phyloP scores from a whole-genome alignment of 345 rosid genomes.

The Clarkia xantiana region DNA sequence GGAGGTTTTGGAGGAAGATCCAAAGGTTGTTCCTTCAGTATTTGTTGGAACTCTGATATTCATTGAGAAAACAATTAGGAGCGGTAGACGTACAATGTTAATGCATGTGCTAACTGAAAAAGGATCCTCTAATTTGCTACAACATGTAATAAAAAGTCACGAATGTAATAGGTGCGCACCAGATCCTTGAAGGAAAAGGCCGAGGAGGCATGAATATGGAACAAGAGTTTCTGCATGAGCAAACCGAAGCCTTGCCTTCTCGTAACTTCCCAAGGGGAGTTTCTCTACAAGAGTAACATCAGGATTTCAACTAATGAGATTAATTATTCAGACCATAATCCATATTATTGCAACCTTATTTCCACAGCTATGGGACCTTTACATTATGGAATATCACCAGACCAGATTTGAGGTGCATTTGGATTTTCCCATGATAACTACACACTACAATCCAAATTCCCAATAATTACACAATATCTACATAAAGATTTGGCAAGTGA shows the following conservation, averaged over 20 bases:
- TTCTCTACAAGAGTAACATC: slow-evolving; percentile 32
- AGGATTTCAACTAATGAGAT: not conserved
- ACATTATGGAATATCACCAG: too few species aligned
- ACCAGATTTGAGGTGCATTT: too few species aligned
- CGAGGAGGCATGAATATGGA: slow-evolving; percentile 90
- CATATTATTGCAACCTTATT: too few species aligned
- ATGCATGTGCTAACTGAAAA: not conserved
- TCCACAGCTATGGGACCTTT: too few species aligned
- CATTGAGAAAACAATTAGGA: slow-evolving; percentile 12
- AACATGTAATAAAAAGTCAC: not conserved
- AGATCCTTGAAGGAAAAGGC: slow-evolving; percentile 77
- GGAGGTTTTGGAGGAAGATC: slow-evolving; percentile 82
- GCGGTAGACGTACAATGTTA: slow-evolving; percentile 3
- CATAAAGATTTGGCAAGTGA: too few species aligned
- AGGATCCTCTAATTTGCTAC: not conserved
- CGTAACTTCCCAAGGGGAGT: slow-evolving; percentile 65
- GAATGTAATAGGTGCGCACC: slow-evolving; percentile 28
- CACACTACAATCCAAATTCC: too few species aligned
- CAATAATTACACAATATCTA: too few species aligned
- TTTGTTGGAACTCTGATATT: slow-evolving; percentile 43
- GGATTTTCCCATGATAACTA: too few species aligned
- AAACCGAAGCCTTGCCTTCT: slow-evolving; percentile 82
- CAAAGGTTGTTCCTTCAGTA: slow-evolving; percentile 62
- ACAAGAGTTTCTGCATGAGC: slow-evolving; percentile 98
- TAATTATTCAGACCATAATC: too few species aligned